These are phyloP conservation scores for Dactylellina haptotyla DNA, from an alignment of 2,329 filamentous ascomycete genomes.

Conservation along the genomic window DNA sequence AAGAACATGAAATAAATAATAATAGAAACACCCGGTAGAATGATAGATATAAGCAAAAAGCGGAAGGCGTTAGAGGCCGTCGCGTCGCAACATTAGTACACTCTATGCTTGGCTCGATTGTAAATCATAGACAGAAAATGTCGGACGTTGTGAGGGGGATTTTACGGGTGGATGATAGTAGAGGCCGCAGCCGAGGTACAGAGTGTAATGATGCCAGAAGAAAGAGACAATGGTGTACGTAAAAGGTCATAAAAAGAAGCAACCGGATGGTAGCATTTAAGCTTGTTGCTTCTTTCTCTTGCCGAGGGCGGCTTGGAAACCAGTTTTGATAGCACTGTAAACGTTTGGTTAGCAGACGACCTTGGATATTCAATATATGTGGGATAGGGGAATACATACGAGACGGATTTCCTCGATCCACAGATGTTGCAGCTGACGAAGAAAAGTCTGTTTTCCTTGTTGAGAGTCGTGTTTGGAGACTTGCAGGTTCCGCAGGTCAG, in stretches of 20 bases:
- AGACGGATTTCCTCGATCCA: slow-evolving; percentile 62
- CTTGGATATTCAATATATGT: slow-evolving; percentile 72
- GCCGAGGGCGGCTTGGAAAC: slow-evolving; percentile 99
- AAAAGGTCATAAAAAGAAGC: background rate
- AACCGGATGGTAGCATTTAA: slow-evolving; percentile 65
- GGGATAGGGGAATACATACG: slow-evolving; percentile 49
- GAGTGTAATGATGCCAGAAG: background rate
- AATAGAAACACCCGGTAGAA: slow-evolving; percentile 34
- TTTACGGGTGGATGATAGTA: background rate
- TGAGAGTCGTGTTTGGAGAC: slow-evolving; percentile 91
- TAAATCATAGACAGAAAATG: background rate
- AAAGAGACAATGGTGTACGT: background rate
- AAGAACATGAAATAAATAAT: slow-evolving; percentile 13
- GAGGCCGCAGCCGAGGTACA: slow-evolving; percentile 9
- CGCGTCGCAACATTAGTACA: too few species aligned
- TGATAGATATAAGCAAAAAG: slow-evolving; percentile 3
- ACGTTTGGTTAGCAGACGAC: slow-evolving; percentile 70
- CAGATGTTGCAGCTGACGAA: slow-evolving; percentile 93
- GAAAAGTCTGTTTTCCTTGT: slow-evolving; percentile 98
- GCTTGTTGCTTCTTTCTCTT: slow-evolving; percentile 95
- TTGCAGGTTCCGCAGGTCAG: slow-evolving; percentile 99
- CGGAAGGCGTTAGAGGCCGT: background rate
- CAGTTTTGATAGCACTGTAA: slow-evolving; percentile 98
- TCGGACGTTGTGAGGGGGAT: background rate
- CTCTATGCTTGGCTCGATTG: slow-evolving; percentile 12